Conservation (phyloP, 345 rosid species). For the Brassica incana region DNA sequence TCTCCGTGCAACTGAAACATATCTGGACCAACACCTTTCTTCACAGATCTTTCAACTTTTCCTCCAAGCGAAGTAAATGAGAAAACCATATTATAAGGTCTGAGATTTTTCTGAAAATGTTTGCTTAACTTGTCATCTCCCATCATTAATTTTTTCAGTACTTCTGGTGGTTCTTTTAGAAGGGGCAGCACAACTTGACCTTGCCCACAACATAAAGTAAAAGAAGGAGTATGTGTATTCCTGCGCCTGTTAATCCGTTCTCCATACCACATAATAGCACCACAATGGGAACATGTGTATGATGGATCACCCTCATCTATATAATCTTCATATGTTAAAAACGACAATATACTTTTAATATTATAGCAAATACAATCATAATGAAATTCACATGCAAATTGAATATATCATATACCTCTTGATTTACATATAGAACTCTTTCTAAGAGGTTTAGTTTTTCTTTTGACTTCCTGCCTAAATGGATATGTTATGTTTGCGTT, state of each 20-base stretch:
- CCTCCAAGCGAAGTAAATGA: neutral
- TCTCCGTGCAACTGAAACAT: neutral
- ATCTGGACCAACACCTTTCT: constrained; percentile 27
- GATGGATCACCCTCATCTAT: neutral
- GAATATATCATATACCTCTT: neutral
- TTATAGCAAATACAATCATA: neutral
- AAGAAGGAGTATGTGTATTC: neutral
- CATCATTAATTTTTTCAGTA: neutral
- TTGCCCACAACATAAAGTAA: neutral
- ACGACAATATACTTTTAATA: too few species aligned
- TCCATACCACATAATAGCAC: neutral
- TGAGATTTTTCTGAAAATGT: neutral
- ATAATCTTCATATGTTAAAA: neutral
- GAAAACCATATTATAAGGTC: neutral
- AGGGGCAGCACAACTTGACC: neutral
- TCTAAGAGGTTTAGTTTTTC: neutral
- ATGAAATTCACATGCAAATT: neutral
- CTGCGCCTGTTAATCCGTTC: neutral
- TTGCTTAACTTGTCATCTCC: neutral
- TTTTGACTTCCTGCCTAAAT: neutral
- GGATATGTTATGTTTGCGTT: neutral
- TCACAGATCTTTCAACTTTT: neutral
- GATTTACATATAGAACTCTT: neutral
- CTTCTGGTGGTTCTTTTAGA: neutral
- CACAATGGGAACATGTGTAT: neutral